These are phyloP conservation scores for Tulasnella sp. DNA, from an alignment of 768 basidiomycete species.

Conservation along the genomic window DNA sequence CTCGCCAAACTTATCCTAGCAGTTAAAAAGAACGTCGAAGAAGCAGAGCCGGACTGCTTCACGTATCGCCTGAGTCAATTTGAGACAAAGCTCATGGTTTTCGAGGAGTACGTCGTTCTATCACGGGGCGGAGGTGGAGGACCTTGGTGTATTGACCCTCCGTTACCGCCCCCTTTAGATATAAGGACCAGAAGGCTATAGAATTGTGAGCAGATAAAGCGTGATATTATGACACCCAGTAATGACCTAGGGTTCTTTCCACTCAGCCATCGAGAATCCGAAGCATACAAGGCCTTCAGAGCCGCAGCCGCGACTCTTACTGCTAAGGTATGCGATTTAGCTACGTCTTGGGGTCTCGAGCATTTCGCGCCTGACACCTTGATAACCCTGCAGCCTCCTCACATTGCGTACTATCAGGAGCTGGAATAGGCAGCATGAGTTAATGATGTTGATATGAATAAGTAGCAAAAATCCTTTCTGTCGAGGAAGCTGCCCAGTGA, in stretches of 20 bases:
- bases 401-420: neutral
- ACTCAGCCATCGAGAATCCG: neutral
- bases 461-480: neutral
- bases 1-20: neutral
- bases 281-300: neutral
- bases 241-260: neutral
- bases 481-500: neutral
- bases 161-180: neutral
- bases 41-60: slow-evolving; percentile 9
- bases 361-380: neutral
- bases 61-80: slow-evolving; percentile 9
- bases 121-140: too few relatives aligned
- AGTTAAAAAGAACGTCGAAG: slow-evolving; percentile 21
- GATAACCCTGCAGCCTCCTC: neutral
- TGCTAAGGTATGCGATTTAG: neutral
- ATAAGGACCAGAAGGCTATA: neutral
- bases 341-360: neutral
- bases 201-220: neutral
- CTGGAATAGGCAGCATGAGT: neutral
- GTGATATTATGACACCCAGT: neutral
- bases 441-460: neutral
- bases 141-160: neutral
- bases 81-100: slow-evolving; percentile 11
- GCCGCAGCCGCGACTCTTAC: neutral
- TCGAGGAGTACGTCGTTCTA: slow-evolving; percentile 19